Percentiles rank a stretch among this genome's conserved stretches.
These are phyloP conservation scores for Metschnikowia picachoensis DNA, from an alignment of 805 yeast species.

Conservation along the genomic window DNA sequence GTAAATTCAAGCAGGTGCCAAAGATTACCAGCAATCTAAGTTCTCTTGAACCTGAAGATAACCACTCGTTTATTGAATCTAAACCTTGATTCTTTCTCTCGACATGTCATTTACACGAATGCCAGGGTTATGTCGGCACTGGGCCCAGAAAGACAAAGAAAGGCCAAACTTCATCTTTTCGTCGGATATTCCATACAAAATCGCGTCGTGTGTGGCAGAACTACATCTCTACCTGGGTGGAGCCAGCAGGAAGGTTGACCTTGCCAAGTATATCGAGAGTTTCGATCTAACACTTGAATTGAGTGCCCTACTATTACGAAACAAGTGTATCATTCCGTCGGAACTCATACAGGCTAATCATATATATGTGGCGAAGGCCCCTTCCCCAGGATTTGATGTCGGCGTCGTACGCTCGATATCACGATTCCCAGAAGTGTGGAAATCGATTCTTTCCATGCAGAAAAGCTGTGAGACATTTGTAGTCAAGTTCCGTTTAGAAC, in stretches of 20 bases:
- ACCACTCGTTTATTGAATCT: too few species aligned
- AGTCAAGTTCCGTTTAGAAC: conserved; percentile 25
- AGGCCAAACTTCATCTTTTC: conserved; percentile 38
- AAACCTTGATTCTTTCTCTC: too few species aligned
- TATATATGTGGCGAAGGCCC: conserved; percentile 29
- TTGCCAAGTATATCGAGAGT: conserved; percentile 14
- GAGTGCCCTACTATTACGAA: conserved; percentile 32
- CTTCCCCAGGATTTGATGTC: conserved; percentile 1
- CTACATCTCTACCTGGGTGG: conserved; percentile 13
- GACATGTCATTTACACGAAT: neutral
- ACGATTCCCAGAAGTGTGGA: conserved; percentile 15
- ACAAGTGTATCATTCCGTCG: conserved; percentile 26
- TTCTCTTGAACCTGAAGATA: too few species aligned
- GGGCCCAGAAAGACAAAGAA: conserved; percentile 24
- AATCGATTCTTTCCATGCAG: conserved; percentile 11
- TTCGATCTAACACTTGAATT: conserved; percentile 32
- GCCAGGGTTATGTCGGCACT: conserved; percentile 10
- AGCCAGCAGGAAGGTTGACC: conserved; percentile 15
- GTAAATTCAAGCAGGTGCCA: too few species aligned
- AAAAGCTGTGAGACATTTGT: conserved; percentile 30
- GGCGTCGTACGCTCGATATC: conserved; percentile 1
- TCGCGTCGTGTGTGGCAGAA: conserved; percentile 18
- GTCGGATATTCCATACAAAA: conserved; percentile 31
- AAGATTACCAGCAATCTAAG: too few species aligned
- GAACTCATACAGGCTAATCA: conserved; percentile 33